Conservation (phyloP, 176 grass and related monocot genomes). For the sorghum (Sorghum bicolor) region DNA sequence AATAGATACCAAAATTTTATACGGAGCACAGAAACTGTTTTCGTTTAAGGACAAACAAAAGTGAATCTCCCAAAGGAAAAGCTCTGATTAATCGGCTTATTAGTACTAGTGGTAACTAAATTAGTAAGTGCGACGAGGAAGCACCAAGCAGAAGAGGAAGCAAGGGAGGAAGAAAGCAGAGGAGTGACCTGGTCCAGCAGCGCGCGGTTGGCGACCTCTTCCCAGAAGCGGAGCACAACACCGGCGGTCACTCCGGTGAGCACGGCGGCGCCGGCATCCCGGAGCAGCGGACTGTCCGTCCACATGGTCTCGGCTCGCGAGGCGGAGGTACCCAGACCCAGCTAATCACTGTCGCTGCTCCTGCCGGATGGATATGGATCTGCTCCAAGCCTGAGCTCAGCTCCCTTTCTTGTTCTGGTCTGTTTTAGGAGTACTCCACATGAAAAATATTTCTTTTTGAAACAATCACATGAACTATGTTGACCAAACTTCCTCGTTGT, state of each 20-base stretch:
- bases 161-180: neutral
- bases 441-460: neutral
- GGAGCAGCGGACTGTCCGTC: conserved; percentile 50
- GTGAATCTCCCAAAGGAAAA: too few relatives aligned
- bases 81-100: too few relatives aligned
- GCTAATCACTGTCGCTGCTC: neutral
- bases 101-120: too few relatives aligned
- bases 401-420: neutral
- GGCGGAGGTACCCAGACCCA: neutral
- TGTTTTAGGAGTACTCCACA: neutral
- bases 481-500: neutral
- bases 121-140: neutral
- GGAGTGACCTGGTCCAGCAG: conserved; percentile 66
- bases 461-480: neutral
- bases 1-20: neutral
- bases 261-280: conserved; percentile 51
- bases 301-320: neutral
- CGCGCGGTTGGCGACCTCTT: conserved; percentile 64
- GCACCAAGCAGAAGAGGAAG: neutral
- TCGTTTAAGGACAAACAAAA: too few relatives aligned
- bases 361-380: neutral
- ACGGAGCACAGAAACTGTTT: neutral
- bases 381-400: neutral
- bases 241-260: conserved; percentile 38
- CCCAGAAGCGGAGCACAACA: conserved; percentile 68